These are phyloP conservation scores for Apiospora hydei DNA, from an alignment of 2,329 filamentous ascomycete species.

Conservation along the genomic window DNA sequence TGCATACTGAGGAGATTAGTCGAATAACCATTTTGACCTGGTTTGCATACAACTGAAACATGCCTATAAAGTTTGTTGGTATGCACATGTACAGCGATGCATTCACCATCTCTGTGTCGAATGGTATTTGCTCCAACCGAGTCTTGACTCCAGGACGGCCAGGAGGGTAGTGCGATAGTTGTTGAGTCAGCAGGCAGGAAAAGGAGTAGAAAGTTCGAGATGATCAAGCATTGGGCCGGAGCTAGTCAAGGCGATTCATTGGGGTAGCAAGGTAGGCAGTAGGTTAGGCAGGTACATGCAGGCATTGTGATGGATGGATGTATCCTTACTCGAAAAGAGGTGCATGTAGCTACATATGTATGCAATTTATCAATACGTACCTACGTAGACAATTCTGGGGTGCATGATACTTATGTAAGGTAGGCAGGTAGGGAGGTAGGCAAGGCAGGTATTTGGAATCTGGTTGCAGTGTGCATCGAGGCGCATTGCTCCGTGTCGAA, in stretches of 20 bases:
- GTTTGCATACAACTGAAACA: no score
- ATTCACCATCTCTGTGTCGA: no score
- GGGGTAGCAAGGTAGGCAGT: no score
- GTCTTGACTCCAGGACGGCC: background rate
- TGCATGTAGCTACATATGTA: background rate
- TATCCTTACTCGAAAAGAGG: background rate
- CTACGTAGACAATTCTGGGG: background rate
- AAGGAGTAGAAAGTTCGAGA: constrained; percentile 7
- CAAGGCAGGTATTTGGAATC: background rate
- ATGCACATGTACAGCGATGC: no score
- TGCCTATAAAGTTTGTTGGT: no score
- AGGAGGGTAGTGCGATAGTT: background rate
- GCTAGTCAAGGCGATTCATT: background rate
- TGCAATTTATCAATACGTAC: background rate
- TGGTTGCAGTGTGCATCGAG: background rate
- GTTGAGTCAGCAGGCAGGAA: background rate
- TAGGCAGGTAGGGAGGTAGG: background rate
- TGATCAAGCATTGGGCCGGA: background rate
- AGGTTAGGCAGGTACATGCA: no score
- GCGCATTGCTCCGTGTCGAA: background rate
- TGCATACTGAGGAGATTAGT: no score
- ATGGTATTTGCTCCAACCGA: background rate
- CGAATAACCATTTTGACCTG: no score
- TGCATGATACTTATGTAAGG: background rate
- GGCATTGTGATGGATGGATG: no score